Conservation (phyloP, 305 asterid genomes). For the Rubia tinctorum region DNA sequence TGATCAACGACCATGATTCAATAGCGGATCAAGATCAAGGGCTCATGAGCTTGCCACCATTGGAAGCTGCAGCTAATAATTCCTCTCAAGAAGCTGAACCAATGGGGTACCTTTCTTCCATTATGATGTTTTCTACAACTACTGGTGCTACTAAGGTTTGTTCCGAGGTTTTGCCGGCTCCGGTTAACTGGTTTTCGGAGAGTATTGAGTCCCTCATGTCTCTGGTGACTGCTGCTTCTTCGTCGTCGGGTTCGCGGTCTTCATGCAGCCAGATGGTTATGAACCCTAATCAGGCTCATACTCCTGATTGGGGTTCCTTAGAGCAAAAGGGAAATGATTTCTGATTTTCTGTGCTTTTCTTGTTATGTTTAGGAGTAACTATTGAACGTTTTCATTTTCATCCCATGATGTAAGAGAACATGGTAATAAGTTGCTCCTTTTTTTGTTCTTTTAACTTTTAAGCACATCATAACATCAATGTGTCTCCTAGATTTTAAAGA, state of each 20-base stretch:
- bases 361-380: constrained; percentile 1
- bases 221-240: constrained; percentile 19
- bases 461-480: neutral
- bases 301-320: constrained; percentile 34
- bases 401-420: neutral
- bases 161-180: neutral
- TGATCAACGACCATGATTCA: no score
- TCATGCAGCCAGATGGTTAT: constrained; percentile 20
- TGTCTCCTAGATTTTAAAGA: neutral
- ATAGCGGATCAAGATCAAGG: no score
- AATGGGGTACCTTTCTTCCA: constrained; percentile 13
- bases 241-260: constrained; percentile 12
- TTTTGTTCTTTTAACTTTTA: neutral
- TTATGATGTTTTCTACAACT: constrained; percentile 4
- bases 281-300: constrained; percentile 18
- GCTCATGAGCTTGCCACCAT: neutral
- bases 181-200: constrained; percentile 2
- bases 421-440: constrained; percentile 6
- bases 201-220: constrained; percentile 37
- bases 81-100: constrained; percentile 18
- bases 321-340: neutral
- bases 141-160: neutral
- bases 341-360: neutral
- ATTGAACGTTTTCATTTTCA: neutral
- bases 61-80: neutral